Percentiles rank a stretch among this genome's conserved stretches.
phyloP scores from a whole-genome alignment of 768 basidiomycete genomes.

The Tubosaeta sp. region DNA sequence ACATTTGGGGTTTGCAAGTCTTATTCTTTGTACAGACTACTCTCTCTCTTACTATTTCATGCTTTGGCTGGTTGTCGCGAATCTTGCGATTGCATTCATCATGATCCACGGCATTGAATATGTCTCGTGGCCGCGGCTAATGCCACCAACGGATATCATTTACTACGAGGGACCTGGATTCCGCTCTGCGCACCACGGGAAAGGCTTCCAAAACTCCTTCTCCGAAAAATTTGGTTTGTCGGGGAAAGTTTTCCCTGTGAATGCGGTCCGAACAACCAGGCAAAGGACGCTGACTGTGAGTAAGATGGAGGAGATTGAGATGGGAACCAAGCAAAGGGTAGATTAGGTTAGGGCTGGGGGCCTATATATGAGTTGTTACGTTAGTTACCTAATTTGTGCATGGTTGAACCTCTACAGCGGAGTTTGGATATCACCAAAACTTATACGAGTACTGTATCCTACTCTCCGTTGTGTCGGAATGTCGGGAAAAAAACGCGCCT shows the following conservation, averaged over 20 bases:
- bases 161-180: slow-evolving; percentile 88
- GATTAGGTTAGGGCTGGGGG: slow-evolving; percentile 40
- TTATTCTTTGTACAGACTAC: slow-evolving; percentile 51
- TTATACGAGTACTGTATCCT: slow-evolving; percentile 6
- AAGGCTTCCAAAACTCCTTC: slow-evolving; percentile 52
- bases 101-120: slow-evolving; percentile 87
- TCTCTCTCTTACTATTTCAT: slow-evolving; percentile 82
- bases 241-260: slow-evolving; percentile 36
- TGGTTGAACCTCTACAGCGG: slow-evolving; percentile 20
- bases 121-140: slow-evolving; percentile 89
- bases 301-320: slow-evolving; percentile 69
- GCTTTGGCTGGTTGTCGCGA: slow-evolving; percentile 69
- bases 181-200: slow-evolving; percentile 72
- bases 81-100: slow-evolving; percentile 66
- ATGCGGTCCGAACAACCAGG: slow-evolving; percentile 35
- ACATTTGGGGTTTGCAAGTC: neutral
- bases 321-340: slow-evolving; percentile 76
- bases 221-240: slow-evolving; percentile 31
- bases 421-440: slow-evolving; percentile 28
- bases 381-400: slow-evolving; percentile 7
- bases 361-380: neutral
- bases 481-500: slow-evolving; percentile 65
- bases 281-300: slow-evolving; percentile 31
- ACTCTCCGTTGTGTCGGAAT: slow-evolving; percentile 16
- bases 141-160: slow-evolving; percentile 73